Conservation (phyloP, 768 basidiomycete genomes). For the Mycena olivaceomarginata region DNA sequence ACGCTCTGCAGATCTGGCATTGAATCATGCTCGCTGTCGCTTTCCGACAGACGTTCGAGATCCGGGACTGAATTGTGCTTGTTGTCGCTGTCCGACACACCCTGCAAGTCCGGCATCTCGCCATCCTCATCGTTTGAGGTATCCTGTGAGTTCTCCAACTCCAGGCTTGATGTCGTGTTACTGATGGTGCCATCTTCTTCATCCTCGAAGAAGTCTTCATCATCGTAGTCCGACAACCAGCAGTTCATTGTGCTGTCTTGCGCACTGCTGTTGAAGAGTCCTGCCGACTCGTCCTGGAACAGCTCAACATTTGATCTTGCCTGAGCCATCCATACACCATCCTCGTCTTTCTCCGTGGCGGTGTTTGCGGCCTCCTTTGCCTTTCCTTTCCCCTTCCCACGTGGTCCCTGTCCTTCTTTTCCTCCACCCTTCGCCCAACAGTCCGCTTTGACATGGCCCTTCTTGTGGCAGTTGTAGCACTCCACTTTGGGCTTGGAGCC, state of each 20-base stretch:
- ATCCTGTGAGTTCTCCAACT: too few relatives aligned
- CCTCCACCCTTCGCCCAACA: too few relatives aligned
- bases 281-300: neutral
- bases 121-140: too few relatives aligned
- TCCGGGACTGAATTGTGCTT: neutral
- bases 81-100: too few relatives aligned
- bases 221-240: too few relatives aligned
- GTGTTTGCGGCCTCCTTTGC: constrained; percentile 12
- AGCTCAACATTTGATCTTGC: neutral
- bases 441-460: too few relatives aligned
- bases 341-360: constrained; percentile 21
- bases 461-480: constrained; percentile 45
- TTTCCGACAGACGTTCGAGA: neutral
- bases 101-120: too few relatives aligned
- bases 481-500: constrained; percentile 28
- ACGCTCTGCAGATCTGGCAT: constrained; percentile 18
- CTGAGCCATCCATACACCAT: constrained; percentile 39
- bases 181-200: constrained; percentile 23
- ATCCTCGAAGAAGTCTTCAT: neutral
- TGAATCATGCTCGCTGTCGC: neutral
- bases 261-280: too few relatives aligned
- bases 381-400: too few relatives aligned
- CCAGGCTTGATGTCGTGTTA: neutral
- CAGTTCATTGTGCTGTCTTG: too few relatives aligned
- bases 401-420: too few relatives aligned